These are phyloP conservation scores for Pterulicium gracile DNA, from an alignment of 1,284 basidiomycete species.

Conservation along the genomic window DNA sequence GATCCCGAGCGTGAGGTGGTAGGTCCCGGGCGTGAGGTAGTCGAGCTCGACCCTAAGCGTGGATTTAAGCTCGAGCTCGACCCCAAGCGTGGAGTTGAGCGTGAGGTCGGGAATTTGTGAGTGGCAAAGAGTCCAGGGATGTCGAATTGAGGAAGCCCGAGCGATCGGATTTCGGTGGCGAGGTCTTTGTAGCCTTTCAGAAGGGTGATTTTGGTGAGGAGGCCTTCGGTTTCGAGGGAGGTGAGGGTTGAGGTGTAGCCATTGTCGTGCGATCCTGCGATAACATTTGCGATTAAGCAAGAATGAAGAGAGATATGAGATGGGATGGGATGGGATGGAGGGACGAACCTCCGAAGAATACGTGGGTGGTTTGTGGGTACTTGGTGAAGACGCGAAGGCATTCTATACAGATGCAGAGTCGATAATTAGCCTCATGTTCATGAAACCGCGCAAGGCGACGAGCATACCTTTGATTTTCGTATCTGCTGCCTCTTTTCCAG, in stretches of 20 bases:
- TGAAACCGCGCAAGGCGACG: not conserved
- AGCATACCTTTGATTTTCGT: slow-evolving; percentile 40
- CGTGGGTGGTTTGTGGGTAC: slow-evolving; percentile 30
- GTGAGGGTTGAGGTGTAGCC: slow-evolving; percentile 40
- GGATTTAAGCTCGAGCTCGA: no score
- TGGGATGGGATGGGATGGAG: not conserved
- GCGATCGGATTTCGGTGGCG: slow-evolving; percentile 30
- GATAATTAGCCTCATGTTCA: not conserved
- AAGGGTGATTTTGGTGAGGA: slow-evolving; percentile 37
- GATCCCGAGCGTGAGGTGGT: no score
- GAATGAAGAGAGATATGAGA: slow-evolving; percentile 5
- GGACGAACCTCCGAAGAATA: slow-evolving; percentile 31
- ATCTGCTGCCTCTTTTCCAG: slow-evolving; percentile 45
- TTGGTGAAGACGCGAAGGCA: slow-evolving; percentile 32
- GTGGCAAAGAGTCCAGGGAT: slow-evolving; percentile 39
- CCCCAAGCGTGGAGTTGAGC: no score
- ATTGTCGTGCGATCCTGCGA: slow-evolving; percentile 38
- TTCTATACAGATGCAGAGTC: slow-evolving; percentile 17
- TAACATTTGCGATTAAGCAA: not conserved
- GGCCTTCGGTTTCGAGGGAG: slow-evolving; percentile 36
- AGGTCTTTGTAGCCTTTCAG: slow-evolving; percentile 38
- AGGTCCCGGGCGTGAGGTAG: no score
- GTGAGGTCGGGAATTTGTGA: slow-evolving; percentile 32
- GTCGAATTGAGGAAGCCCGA: slow-evolving; percentile 29
- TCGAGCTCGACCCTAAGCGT: no score